Base-by-base conservation (phyloP, 2,329 filamentous ascomycete genomes). In the Gyromitra esculenta region DNA sequence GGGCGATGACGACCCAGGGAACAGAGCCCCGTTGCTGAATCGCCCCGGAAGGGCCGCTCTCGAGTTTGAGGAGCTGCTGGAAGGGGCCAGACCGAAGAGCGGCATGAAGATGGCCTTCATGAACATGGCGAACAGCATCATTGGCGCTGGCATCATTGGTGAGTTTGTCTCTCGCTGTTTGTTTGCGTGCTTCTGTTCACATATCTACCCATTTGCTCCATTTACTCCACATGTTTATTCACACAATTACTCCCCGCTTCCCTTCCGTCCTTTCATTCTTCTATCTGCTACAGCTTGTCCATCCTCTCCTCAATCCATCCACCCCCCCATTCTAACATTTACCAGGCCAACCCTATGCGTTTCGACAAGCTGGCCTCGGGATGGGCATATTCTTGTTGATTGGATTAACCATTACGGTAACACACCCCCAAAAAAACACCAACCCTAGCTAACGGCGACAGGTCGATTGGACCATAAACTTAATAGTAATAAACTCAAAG, bases 61-160 rank as follows among this genome's bases (percentile, higher is more conserved):
- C 35, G 83, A 86, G 67, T 82, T 85, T 54, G 87, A 86, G 84
- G 87, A 86, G 4, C 86, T 87, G 80, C 84, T 85, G 43, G 88
- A 90, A 82, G 86, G 87, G 72, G 81, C 82, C 52, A 88, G 94
- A 73, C 94, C 95, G 60, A 95, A 95, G 85, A 97, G 93, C 74
- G 91, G 92, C 4, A 87, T 98, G 85, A 87, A 88, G 78, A 93
- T 91, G 82, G 95, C 96, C 1, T 98, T 99, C 81, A 97, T 98
- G 94, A 99, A 99, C 85, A 99, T 99, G 96, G 95, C 96, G 78
- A 99, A 99, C 85, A 96, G 92, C 81, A 99, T 99, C 83, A 97
- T 99, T 80, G 90, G 90, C 50, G 90, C 90, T 1, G 89, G 90
- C 67, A 91, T 91, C 83, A 91, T 91, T 81, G 89, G 73, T 75